Percentiles rank a stretch among this genome's conserved stretches.
phyloP scores from a whole-genome alignment of 2,329 filamentous ascomycete genomes.

The Pseudocercospora musae region DNA sequence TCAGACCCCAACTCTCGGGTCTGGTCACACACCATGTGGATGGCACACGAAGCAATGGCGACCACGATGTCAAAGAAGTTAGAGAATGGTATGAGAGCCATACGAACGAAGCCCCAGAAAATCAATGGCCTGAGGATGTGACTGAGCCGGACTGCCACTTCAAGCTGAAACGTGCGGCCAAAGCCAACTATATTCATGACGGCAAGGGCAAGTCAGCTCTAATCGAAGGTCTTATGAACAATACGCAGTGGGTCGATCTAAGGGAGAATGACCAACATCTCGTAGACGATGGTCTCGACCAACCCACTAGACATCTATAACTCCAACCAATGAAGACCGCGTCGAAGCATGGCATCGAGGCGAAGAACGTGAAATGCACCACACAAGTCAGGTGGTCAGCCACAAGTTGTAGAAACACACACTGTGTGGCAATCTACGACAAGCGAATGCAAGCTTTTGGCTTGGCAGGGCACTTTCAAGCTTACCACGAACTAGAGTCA shows the following conservation, averaged over 20 bases:
- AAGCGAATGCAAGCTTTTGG: neutral
- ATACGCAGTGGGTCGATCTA: neutral
- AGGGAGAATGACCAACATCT: constrained; percentile 3
- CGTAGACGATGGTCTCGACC: constrained; percentile 4
- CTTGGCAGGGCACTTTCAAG: neutral
- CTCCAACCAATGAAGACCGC: too few relatives aligned
- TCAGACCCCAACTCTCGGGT: neutral
- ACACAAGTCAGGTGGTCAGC: neutral
- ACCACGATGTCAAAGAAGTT: neutral
- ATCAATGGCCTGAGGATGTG: constrained; percentile 1
- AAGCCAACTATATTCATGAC: constrained; percentile 2
- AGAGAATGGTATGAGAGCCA: neutral
- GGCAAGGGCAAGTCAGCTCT: neutral
- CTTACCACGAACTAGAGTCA: neutral
- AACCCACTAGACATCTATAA: neutral
- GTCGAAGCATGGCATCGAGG: too few relatives aligned
- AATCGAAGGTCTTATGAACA: neutral
- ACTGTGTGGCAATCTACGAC: neutral
- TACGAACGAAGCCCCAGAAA: neutral
- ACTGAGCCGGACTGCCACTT: neutral
- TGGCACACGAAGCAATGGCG: neutral
- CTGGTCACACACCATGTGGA: neutral
- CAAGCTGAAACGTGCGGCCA: neutral
- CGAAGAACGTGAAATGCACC: too few relatives aligned
- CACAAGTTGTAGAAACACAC: neutral